Percentiles rank a stretch among this genome's conserved stretches.
phyloP scores from a whole-genome alignment of 2,329 filamentous ascomycete genomes.

The Septoria linicola region DNA sequence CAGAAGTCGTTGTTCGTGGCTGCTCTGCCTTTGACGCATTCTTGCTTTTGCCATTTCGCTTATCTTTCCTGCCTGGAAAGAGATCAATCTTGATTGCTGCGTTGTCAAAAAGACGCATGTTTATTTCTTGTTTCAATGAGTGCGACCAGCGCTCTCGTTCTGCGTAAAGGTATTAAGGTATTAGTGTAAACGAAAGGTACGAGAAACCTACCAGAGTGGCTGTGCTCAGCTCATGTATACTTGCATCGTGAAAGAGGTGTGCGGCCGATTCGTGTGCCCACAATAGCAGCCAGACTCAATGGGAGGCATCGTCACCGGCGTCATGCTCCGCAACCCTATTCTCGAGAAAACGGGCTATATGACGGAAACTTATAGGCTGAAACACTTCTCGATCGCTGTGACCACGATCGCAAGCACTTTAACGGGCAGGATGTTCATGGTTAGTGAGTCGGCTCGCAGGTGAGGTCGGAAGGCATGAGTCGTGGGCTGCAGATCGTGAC shows the following conservation, averaged over 20 bases:
- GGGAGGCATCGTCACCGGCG: conserved; percentile 9
- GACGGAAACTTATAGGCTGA: conserved; percentile 4
- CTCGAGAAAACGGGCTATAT: conserved; percentile 1
- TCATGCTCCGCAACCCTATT: conserved; percentile 1
- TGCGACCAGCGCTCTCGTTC: conserved; percentile 8
- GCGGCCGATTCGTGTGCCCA: conserved; percentile 5
- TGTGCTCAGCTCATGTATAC: conserved; percentile 8
- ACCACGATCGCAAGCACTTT: neutral
- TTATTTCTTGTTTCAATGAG: neutral
- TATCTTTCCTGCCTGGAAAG: conserved; percentile 15
- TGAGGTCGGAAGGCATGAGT: conserved; percentile 10
- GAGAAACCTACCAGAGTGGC: neutral
- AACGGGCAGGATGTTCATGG: neutral
- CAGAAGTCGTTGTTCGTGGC: neutral
- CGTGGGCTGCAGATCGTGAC: conserved; percentile 14
- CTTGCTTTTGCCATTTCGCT: conserved; percentile 12
- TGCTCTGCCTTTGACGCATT: neutral
- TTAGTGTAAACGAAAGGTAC: neutral
- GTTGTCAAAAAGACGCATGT: conserved; percentile 19
- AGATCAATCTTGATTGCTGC: conserved; percentile 19
- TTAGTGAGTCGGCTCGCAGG: conserved; percentile 4
- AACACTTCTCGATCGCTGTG: conserved; percentile 7
- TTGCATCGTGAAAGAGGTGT: neutral
- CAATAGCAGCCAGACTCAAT: neutral
- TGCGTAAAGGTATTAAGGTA: neutral